Evolutionary conservation across 768 basidiomycete genomes (phyloP), one percentile per base, ranked within the genome.

Genomic region (Lanmaoa rubissima): DNA sequence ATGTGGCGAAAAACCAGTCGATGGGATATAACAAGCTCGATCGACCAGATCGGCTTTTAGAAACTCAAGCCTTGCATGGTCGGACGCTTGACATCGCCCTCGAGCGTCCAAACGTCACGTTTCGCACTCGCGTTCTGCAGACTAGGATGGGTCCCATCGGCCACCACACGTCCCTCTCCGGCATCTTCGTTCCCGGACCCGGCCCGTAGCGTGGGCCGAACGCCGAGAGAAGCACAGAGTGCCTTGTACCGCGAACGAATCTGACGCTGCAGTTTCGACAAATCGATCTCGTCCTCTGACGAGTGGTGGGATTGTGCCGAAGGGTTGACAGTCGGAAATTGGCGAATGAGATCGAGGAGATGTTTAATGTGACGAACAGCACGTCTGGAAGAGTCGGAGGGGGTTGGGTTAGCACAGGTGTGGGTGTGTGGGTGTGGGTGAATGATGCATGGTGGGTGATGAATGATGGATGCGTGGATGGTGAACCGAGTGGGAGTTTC

Each of bases 171-270:
- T 32, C 28, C 42, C 32, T 41, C 34, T 10, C 5, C 41, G 9
- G 17, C 32, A 13, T 36, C 38, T 4, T 38, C 47, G 6, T 41
- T 41, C 21, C 35, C 56, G 46, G 9, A 24, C 1, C 63, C 61
- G 16, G 73, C 69, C 5, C 73, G 68, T 14, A 79, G 41, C 2
- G 75, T 74, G 13, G 85, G 83, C 28, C 79, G 69, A 10, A 93
- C 81, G 34, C 90, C 91, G 21, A 98, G 77, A 0, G 84, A 82
- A 0, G 94, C 85, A 63, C 95, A 99, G 39, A 95, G 82, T 0
- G 85, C 81, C 65, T 87, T 89, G 73, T 98, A 97, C 60, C 90
- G 82, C 1, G 94, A 91, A 41, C 92, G 83, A 57, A 98, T 94
- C 59, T 91, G 85, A 28, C 86, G 82, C 60, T 96, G 84, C 28